These are phyloP conservation scores for Aspergillus melleus DNA, from an alignment of 2,329 filamentous ascomycete genomes.

Conservation along the genomic window DNA sequence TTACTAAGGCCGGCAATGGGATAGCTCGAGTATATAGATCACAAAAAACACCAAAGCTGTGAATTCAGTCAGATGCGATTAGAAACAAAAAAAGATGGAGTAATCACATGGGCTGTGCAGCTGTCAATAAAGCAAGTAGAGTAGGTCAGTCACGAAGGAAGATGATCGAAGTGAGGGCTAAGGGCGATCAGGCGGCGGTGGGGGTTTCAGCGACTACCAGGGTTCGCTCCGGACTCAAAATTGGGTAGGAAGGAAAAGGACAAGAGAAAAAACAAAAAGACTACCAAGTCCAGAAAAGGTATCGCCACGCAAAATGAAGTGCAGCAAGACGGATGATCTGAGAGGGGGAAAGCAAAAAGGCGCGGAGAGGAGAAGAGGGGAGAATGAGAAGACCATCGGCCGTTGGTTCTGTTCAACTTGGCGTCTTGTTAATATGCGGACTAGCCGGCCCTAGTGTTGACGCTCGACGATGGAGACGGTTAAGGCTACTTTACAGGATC, in stretches of 20 bases:
- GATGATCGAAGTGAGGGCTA: neutral
- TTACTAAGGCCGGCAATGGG: neutral
- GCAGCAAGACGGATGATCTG: neutral
- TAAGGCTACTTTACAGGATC: neutral
- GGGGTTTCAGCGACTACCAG: neutral
- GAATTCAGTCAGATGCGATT: neutral
- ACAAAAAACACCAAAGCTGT: neutral
- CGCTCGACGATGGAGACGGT: neutral
- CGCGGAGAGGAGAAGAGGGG: neutral
- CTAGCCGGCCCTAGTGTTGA: neutral
- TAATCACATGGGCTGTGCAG: neutral
- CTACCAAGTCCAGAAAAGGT: neutral
- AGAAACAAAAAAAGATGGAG: neutral
- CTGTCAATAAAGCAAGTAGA: neutral
- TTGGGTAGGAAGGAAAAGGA: neutral
- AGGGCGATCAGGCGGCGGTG: neutral
- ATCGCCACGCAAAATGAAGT: neutral
- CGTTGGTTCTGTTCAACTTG: neutral
- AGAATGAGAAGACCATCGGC: neutral
- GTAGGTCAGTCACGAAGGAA: neutral
- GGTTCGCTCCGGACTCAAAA: neutral
- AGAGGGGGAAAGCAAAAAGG: neutral
- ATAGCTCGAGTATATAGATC: neutral
- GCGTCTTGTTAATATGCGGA: neutral
- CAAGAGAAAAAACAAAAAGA: too few species aligned